phyloP scores from a whole-genome alignment of 1,139 yeast genomes.

The Suhomyces yuchorum region DNA sequence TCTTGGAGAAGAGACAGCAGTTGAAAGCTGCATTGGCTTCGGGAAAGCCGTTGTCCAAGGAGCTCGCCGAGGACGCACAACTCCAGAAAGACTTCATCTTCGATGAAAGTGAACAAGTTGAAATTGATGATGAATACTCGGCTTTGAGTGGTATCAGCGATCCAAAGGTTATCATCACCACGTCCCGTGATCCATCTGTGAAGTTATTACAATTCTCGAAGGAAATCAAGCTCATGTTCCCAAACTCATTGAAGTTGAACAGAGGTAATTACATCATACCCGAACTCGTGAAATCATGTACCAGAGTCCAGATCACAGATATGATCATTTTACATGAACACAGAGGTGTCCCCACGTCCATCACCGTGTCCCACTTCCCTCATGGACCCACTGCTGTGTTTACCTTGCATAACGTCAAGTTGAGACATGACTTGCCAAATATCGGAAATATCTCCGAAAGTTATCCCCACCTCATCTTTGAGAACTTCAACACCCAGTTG shows the following conservation, averaged over 20 bases:
- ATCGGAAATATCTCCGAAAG: constrained; percentile 89
- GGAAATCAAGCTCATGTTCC: constrained; percentile 86
- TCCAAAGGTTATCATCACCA: constrained; percentile 91
- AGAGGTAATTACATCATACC: constrained; percentile 93
- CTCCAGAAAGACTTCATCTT: constrained; percentile 80
- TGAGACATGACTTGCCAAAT: constrained; percentile 88
- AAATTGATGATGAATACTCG: constrained; percentile 85
- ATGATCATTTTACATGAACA: constrained; percentile 89
- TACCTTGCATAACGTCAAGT: constrained; percentile 89
- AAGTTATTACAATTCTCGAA: constrained; percentile 87
- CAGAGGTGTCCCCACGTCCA: constrained; percentile 95
- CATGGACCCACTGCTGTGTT: constrained; percentile 97
- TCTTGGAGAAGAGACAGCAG: constrained; percentile 83
- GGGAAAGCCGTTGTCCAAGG: constrained; percentile 89
- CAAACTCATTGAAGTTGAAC: constrained; percentile 84
- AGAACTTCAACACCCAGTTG: constrained; percentile 79
- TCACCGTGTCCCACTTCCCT: constrained; percentile 93
- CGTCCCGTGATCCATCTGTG: constrained; percentile 89
- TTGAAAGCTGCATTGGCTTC: constrained; percentile 85
- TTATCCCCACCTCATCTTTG: constrained; percentile 92
- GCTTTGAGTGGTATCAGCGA: constrained; percentile 86
- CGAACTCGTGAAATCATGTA: constrained; percentile 81
- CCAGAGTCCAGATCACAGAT: constrained; percentile 70
- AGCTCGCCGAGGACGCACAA: constrained; percentile 81
- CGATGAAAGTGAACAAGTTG: constrained; percentile 72